These are phyloP conservation scores for Chaetomiaceae sp. DNA, from an alignment of 2,329 filamentous ascomycete species.

Conservation along the genomic window DNA sequence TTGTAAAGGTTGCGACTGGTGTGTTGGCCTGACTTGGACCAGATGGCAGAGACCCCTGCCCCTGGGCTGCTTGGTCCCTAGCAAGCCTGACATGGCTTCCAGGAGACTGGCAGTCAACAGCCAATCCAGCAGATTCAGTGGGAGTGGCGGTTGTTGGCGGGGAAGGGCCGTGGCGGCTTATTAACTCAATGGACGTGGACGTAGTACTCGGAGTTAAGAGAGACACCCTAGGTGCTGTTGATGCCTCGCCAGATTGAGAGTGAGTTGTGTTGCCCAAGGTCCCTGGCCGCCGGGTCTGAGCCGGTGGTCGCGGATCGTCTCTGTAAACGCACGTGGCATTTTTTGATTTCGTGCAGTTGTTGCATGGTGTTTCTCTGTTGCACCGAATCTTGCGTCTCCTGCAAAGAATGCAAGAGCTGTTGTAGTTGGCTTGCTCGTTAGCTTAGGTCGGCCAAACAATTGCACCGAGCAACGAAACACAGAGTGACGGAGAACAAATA, in stretches of 20 bases:
- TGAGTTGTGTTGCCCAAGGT: not conserved
- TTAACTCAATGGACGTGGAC: not conserved
- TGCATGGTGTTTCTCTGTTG: conserved; percentile 39
- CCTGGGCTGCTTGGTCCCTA: conserved; percentile 37
- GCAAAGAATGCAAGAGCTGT: conserved; percentile 40
- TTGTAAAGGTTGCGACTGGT: conserved; percentile 20
- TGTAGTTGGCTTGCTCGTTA: conserved; percentile 1
- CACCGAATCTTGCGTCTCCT: conserved; percentile 43
- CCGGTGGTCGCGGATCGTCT: conserved; percentile 14
- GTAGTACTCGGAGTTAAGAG: conserved; percentile 9
- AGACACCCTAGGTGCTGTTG: not conserved
- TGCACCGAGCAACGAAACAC: not conserved
- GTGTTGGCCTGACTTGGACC: conserved; percentile 9
- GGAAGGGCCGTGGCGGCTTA: not conserved
- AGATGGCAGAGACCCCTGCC: conserved; percentile 26
- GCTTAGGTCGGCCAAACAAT: not conserved
- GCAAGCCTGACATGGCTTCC: conserved; percentile 23
- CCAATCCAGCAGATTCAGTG: not conserved
- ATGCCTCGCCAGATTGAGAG: not conserved
- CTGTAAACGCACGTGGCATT: conserved; percentile 35
- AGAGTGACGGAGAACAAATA: no score
- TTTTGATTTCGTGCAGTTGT: conserved; percentile 39
- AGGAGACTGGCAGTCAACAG: not conserved
- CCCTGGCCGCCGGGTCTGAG: not conserved
- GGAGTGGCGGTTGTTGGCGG: not conserved